These are phyloP conservation scores for Panicum miliaceum DNA, from an alignment of 176 grass and related monocot genomes.

Conservation along the genomic window DNA sequence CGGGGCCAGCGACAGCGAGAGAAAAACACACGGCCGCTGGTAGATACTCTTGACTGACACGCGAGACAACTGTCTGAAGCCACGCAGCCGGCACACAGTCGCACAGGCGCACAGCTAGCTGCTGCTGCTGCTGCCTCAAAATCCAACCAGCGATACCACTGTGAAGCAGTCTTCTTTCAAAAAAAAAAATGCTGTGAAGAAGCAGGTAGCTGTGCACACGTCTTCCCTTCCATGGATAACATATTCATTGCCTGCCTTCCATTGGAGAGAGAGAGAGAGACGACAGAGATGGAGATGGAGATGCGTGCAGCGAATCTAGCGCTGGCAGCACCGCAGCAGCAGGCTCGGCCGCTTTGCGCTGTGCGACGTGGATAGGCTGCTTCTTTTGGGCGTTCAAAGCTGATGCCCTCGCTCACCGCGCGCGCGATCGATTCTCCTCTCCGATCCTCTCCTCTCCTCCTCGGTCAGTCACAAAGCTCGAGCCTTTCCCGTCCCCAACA, in stretches of 20 bases:
- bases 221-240: not conserved
- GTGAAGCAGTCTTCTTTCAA: too few species aligned
- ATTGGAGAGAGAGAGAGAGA: not conserved
- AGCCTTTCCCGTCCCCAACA: too few species aligned
- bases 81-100: not conserved
- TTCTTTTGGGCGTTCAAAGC: conserved; percentile 40
- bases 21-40: not conserved
- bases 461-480: too few species aligned
- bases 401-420: not conserved
- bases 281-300: not conserved
- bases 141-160: too few species aligned
- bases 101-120: not conserved
- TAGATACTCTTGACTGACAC: not conserved
- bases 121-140: too few species aligned
- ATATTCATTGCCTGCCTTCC: not conserved
- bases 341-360: conserved; percentile 8
- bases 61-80: not conserved
- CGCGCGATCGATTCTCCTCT: conserved; percentile 20
- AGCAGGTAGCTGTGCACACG: too few species aligned
- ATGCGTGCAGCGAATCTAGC: conserved; percentile 5
- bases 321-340: not conserved
- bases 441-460: not conserved
- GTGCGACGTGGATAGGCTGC: conserved; percentile 11
- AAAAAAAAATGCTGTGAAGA: too few species aligned
- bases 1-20: not conserved